Evolutionary conservation across 169 alveolate genomes (phyloP).

Genomic region (Cytauxzoon felis): DNA sequence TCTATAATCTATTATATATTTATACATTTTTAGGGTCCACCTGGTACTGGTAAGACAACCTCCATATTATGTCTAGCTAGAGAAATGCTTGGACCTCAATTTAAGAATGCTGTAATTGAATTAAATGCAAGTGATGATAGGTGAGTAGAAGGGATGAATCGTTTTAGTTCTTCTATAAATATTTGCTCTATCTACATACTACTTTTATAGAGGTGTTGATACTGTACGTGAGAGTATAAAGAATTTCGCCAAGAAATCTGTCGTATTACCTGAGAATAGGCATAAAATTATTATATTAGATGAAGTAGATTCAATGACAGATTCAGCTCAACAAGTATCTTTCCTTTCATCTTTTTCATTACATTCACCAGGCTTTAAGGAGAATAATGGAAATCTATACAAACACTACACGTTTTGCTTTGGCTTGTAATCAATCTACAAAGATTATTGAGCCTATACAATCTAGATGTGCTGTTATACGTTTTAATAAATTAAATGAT

Average conservation of each 20-base stretch:
- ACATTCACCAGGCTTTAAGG: constrained; percentile 83
- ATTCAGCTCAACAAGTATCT: constrained; percentile 94
- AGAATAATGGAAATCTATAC: constrained; percentile 96
- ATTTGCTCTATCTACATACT: too few relatives aligned
- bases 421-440: constrained; percentile 98
- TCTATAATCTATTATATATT: neutral
- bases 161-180: too few relatives aligned
- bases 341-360: constrained; percentile 4
- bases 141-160: constrained; percentile 38
- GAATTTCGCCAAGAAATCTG: constrained; percentile 92
- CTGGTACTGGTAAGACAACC: constrained; percentile 99
- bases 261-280: constrained; percentile 88
- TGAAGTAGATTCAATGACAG: constrained; percentile 99
- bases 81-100: constrained; percentile 86
- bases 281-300: constrained; percentile 97
- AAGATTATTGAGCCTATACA: constrained; percentile 98
- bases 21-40: constrained; percentile 91
- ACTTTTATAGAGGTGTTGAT: constrained; percentile 89
- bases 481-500: constrained; percentile 92
- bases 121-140: constrained; percentile 98
- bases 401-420: constrained; percentile 95
- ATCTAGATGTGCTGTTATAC: constrained; percentile 97
- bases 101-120: constrained; percentile 91
- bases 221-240: constrained; percentile 97
- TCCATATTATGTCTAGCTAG: constrained; percentile 95